Conservation (phyloP, 345 rosid genomes). For the Lenwebbia sp. region DNA sequence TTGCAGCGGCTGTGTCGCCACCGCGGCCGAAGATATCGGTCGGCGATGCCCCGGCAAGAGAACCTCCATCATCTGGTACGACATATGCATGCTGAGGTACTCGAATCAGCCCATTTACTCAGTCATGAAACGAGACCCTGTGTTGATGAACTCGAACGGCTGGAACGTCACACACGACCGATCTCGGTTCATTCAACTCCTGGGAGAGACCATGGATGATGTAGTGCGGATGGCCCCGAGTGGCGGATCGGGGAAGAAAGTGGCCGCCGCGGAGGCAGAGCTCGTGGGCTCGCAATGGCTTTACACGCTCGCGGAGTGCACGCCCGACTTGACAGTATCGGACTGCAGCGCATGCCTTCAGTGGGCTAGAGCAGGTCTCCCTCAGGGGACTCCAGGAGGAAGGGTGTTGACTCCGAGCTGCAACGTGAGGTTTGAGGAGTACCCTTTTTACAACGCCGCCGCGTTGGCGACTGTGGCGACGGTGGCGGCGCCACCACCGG, state of each 20-base stretch:
- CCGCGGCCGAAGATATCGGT: neutral
- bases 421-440: slow-evolving; percentile 13
- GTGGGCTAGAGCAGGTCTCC: neutral
- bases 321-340: neutral
- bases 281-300: neutral
- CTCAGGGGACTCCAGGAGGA: slow-evolving; percentile 3
- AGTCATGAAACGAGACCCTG: neutral
- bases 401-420: slow-evolving; percentile 8
- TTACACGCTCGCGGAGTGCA: neutral
- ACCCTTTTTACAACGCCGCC: slow-evolving; percentile 1
- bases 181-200: neutral
- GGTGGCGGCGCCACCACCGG: neutral
- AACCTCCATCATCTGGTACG: neutral
- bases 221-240: neutral
- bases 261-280: neutral
- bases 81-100: neutral
- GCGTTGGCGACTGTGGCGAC: neutral
- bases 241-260: neutral
- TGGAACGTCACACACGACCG: neutral
- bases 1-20: neutral
- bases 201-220: neutral
- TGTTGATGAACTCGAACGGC: neutral
- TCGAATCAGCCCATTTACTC: neutral
- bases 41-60: neutral
- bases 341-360: neutral